Evolutionary conservation across 768 basidiomycete genomes (phyloP).

Genomic region (Trametopsis cervina): DNA sequence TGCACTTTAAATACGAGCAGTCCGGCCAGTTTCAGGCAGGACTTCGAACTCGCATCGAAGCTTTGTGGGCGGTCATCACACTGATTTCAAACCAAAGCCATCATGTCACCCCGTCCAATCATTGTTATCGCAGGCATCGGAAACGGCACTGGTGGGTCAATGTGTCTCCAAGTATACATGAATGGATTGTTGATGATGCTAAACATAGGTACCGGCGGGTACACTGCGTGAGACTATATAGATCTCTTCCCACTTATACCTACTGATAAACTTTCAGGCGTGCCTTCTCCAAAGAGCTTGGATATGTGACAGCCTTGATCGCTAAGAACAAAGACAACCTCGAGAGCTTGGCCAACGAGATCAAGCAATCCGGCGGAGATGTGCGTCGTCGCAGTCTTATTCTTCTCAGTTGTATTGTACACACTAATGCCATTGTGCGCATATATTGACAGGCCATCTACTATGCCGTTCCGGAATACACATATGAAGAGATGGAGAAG

Average conservation of each 20-base stretch:
- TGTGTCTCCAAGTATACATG: no score
- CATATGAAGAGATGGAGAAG: slow-evolving; percentile 28
- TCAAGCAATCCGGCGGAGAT: slow-evolving; percentile 52
- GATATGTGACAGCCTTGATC: slow-evolving; percentile 62
- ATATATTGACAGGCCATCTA: slow-evolving; percentile 40
- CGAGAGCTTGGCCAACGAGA: slow-evolving; percentile 44
- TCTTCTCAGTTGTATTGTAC: background rate
- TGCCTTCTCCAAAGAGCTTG: slow-evolving; percentile 50
- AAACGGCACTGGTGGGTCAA: slow-evolving; percentile 33
- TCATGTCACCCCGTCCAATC: slow-evolving; percentile 33
- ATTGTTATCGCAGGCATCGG: slow-evolving; percentile 54
- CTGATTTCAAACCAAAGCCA: no score
- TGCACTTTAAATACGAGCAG: no score
- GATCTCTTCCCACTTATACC: background rate
- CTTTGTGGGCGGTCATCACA: no score
- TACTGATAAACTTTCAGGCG: slow-evolving; percentile 32
- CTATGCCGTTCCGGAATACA: slow-evolving; percentile 42
- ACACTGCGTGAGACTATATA: slow-evolving; percentile 40
- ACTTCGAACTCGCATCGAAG: no score
- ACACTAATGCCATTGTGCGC: background rate
- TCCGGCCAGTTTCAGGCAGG: no score
- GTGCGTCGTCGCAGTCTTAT: slow-evolving; percentile 26
- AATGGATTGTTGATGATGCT: slow-evolving; percentile 28
- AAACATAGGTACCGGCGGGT: slow-evolving; percentile 56
- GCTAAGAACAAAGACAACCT: slow-evolving; percentile 50